Evolutionary conservation across 352 stramenopile species (phyloP), one percentile per base, ranked within the genome.

Genomic region (Globisporangium solare): DNA sequence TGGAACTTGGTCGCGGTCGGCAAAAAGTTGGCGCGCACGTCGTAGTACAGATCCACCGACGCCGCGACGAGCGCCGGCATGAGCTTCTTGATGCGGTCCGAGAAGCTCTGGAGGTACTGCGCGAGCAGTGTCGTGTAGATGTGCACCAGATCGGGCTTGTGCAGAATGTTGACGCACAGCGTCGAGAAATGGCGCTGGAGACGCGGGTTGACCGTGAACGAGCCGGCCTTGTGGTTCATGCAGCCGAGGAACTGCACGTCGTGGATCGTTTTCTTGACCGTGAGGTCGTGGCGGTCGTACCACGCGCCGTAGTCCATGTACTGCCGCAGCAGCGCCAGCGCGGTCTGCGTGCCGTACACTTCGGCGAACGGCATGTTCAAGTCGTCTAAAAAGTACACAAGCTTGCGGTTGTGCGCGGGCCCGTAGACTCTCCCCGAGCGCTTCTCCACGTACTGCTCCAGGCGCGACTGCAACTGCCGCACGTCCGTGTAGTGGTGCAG

Each of bases 221-320:
- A 94, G 0, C 91, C 91, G 0, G 82, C 78, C 48, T 96, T 97
- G 59, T 91, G 84, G 65, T 97, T 97, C 92, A 97, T 97, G 14
- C 74, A 86, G 2, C 66, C 69, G 12, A 97, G 54, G 22, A 97
- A 86, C 54, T 97, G 88, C 5, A 95, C 76, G 37, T 97, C 92
- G 15, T 95, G 71, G 27, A 98, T 92, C 0, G 76, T 70, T 45
- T 95, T 97, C 65, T 95, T 96, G 39, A 89, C 68, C 1, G 77
- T 73, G 0, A 96, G 63, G 42, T 98, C 89, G 7, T 81, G 67
- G 0, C 91, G 85, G 57, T 98, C 92, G 54, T 93, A 98, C 89
- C 89, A 97, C 18, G 81, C 76, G 13, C 73, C 71, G 55, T 97
- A 97, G 56, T 98, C 92, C 71, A 97, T 94, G 61, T 86, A 94